These are phyloP conservation scores for Phytophthora ramorum DNA, from an alignment of 352 stramenopile genomes.

Conservation along the genomic window DNA sequence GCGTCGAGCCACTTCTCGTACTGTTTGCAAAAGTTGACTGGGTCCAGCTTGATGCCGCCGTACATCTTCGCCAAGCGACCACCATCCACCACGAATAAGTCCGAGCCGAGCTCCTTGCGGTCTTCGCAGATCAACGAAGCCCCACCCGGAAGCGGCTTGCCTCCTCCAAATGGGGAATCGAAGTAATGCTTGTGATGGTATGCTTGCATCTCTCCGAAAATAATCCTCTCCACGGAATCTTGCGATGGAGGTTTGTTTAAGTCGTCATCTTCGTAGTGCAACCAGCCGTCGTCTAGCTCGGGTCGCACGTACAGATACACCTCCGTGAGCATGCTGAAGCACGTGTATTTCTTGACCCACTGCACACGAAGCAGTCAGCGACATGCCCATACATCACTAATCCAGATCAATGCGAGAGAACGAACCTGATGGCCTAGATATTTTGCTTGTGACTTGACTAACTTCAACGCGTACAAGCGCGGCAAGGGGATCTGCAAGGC, in stretches of 20 bases:
- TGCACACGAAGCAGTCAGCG: slow-evolving; percentile 31
- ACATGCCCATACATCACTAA: not conserved
- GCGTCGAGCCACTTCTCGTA: slow-evolving; percentile 88
- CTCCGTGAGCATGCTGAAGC: slow-evolving; percentile 76
- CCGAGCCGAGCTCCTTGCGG: slow-evolving; percentile 62
- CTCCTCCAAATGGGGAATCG: slow-evolving; percentile 57
- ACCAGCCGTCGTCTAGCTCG: slow-evolving; percentile 83
- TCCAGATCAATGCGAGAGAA: slow-evolving; percentile 1
- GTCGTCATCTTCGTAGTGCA: slow-evolving; percentile 84
- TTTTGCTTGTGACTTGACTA: slow-evolving; percentile 87
- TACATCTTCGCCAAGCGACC: slow-evolving; percentile 74
- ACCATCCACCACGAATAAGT: slow-evolving; percentile 68
- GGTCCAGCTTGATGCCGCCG: slow-evolving; percentile 71
- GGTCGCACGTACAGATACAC: slow-evolving; percentile 82
- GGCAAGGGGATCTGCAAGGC: slow-evolving; percentile 69
- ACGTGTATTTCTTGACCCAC: slow-evolving; percentile 90
- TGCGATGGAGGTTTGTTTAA: slow-evolving; percentile 70
- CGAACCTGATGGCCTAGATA: slow-evolving; percentile 81
- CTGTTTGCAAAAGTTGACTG: slow-evolving; percentile 76
- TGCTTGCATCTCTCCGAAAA: slow-evolving; percentile 88
- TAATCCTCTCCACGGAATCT: slow-evolving; percentile 76
- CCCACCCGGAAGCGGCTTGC: slow-evolving; percentile 53
- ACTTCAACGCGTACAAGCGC: slow-evolving; percentile 80
- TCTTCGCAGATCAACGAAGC: slow-evolving; percentile 65
- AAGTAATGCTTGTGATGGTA: slow-evolving; percentile 90